phyloP scores from a whole-genome alignment of 2,329 filamentous ascomycete species.

The Macrophomina tecta region DNA sequence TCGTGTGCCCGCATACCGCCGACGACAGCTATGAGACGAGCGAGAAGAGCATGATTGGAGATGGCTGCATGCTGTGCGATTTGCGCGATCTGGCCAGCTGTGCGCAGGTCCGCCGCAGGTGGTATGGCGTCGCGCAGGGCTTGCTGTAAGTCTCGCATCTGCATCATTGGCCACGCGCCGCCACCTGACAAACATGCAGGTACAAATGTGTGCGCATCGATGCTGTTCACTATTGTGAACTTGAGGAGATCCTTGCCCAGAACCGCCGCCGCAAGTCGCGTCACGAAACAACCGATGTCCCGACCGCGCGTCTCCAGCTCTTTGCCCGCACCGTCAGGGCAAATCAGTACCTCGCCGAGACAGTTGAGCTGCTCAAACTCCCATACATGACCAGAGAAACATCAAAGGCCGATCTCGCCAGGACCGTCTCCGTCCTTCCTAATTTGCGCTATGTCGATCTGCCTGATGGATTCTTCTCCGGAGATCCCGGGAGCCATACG shows the following conservation, averaged over 20 bases:
- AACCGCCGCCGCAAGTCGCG: slow-evolving; percentile 62
- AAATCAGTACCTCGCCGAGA: slow-evolving; percentile 70
- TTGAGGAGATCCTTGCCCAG: slow-evolving; percentile 80
- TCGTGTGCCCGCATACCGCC: slow-evolving; percentile 80
- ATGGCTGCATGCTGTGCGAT: slow-evolving; percentile 92
- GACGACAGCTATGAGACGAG: slow-evolving; percentile 82
- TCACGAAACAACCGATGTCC: slow-evolving; percentile 79
- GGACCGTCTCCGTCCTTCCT: slow-evolving; percentile 82
- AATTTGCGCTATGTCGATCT: slow-evolving; percentile 90
- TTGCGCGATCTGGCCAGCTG: slow-evolving; percentile 86
- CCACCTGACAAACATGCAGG: slow-evolving; percentile 51
- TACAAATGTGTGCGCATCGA: slow-evolving; percentile 93
- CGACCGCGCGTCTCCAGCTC: slow-evolving; percentile 75
- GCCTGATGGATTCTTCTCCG: slow-evolving; percentile 83
- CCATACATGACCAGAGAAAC: slow-evolving; percentile 95
- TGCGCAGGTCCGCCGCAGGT: slow-evolving; percentile 73
- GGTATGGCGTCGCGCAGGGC: slow-evolving; percentile 65
- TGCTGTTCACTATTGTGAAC: slow-evolving; percentile 90
- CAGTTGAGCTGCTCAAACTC: slow-evolving; percentile 81
- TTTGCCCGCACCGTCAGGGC: slow-evolving; percentile 84
- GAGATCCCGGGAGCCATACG: slow-evolving; percentile 75
- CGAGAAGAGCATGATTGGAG: slow-evolving; percentile 77
- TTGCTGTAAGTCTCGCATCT: slow-evolving; percentile 63
- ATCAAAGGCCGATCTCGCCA: slow-evolving; percentile 80
- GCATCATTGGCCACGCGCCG: slow-evolving; percentile 29